These are phyloP conservation scores for Entoloma clypeatum DNA, from an alignment of 1,284 basidiomycete genomes.

Conservation along the genomic window DNA sequence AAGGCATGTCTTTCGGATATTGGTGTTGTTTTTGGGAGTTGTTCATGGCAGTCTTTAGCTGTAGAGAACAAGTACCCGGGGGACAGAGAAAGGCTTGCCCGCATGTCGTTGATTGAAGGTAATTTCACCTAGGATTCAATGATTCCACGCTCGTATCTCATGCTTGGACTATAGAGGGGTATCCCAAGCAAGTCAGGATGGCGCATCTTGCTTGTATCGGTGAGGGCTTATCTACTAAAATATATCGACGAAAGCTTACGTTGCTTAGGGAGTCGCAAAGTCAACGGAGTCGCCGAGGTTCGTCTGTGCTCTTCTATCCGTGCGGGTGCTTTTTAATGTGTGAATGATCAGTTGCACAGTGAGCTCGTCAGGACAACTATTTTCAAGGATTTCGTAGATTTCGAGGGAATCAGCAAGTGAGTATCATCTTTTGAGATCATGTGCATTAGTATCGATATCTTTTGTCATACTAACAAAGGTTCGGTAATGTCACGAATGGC, in stretches of 20 bases:
- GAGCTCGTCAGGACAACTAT: constrained; percentile 76
- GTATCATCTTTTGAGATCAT: constrained; percentile 22
- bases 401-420: constrained; percentile 74
- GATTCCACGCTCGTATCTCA: constrained; percentile 1
- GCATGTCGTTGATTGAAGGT: constrained; percentile 92
- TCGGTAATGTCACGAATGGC: constrained; percentile 83
- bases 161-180: constrained; percentile 57
- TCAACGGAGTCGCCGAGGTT: constrained; percentile 95
- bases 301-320: neutral
- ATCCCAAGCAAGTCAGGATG: constrained; percentile 85
- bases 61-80: constrained; percentile 89
- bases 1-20: constrained; percentile 39
- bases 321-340: neutral
- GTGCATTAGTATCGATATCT: constrained; percentile 1
- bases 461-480: too few relatives aligned
- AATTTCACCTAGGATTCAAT: constrained; percentile 2
- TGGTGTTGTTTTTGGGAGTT: neutral
- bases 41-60: constrained; percentile 38
- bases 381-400: constrained; percentile 89
- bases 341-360: constrained; percentile 54
- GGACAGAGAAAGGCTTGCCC: constrained; percentile 70
- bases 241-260: neutral
- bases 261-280: constrained; percentile 66
- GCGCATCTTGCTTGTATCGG: constrained; percentile 79
- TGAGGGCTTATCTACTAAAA: too few relatives aligned